Conservation (phyloP, 108 stramenopile genomes). For the Pseudonitzschia multiseries region DNA sequence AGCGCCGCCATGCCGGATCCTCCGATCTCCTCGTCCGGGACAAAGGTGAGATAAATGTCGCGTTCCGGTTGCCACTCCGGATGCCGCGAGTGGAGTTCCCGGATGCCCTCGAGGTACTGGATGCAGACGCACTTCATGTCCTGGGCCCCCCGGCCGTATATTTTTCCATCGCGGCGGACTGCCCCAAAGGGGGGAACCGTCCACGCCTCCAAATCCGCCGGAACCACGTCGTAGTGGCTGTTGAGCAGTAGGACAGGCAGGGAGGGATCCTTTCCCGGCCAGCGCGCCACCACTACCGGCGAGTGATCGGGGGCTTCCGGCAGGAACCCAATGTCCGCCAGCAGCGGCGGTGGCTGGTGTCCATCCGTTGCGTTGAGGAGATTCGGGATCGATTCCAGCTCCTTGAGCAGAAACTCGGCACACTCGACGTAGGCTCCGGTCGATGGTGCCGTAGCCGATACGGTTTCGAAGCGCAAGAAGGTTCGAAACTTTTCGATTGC, state of each 20-base stretch:
- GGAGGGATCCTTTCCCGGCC: conserved; percentile 70
- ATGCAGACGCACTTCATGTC: conserved; percentile 98
- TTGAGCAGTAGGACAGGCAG: conserved; percentile 90
- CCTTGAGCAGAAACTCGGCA: conserved; percentile 60
- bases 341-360: background rate
- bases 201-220: conserved; percentile 72
- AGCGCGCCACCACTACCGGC: conserved; percentile 87
- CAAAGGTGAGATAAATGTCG: conserved; percentile 68
- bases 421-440: conserved; percentile 81
- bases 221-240: conserved; percentile 97
- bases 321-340: conserved; percentile 39
- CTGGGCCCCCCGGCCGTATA: conserved; percentile 94
- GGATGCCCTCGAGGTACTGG: conserved; percentile 91
- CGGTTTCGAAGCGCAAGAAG: conserved; percentile 73
- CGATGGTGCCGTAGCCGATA: conserved; percentile 67
- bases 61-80: conserved; percentile 52
- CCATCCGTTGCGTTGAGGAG: background rate
- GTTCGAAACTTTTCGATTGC: conserved; percentile 60
- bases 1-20: conserved; percentile 90
- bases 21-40: conserved; percentile 76
- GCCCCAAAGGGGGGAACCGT: conserved; percentile 84
- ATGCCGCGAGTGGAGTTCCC: conserved; percentile 17
- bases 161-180: conserved; percentile 65
- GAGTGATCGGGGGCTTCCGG: conserved; percentile 66
- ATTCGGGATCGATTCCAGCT: conserved; percentile 31